Percentiles rank a stretch among this genome's conserved stretches.
Conservation (phyloP, 176 grass and related monocot species). For the Phoenix roebelenii region DNA sequence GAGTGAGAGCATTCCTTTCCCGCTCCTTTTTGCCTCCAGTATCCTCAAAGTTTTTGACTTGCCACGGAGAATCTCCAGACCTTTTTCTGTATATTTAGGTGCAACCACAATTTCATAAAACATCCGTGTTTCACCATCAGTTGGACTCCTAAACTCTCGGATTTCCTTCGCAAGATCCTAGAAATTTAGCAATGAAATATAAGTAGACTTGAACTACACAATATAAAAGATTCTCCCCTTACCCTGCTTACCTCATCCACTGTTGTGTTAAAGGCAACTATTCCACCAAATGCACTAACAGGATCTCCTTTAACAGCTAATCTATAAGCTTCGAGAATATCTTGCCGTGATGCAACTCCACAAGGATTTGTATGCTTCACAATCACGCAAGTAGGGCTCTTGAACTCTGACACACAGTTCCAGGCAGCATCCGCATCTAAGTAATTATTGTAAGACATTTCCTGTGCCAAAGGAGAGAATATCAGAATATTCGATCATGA, state of each 20-base stretch:
- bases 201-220: slow-evolving; percentile 1
- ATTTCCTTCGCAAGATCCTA: slow-evolving; percentile 88
- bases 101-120: slow-evolving; percentile 92
- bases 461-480: slow-evolving; percentile 26
- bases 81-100: slow-evolving; percentile 65
- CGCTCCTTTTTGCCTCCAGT: slow-evolving; percentile 67
- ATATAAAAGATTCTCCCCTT: no score
- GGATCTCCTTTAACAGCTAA: slow-evolving; percentile 87
- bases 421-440: slow-evolving; percentile 94
- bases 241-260: slow-evolving; percentile 48
- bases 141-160: slow-evolving; percentile 72
- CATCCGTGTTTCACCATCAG: slow-evolving; percentile 64
- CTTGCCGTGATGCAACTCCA: slow-evolving; percentile 58
- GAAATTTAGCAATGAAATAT: neutral
- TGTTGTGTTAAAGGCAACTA: slow-evolving; percentile 77
- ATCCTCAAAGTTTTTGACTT: slow-evolving; percentile 84
- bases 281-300: slow-evolving; percentile 81
- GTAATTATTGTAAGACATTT: slow-evolving; percentile 98
- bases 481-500: no score
- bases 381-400: slow-evolving; percentile 69
- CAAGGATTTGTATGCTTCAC: slow-evolving; percentile 97
- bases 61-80: slow-evolving; percentile 71
- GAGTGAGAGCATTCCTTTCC: slow-evolving; percentile 54
- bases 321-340: slow-evolving; percentile 83
- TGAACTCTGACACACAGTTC: slow-evolving; percentile 91